Evolutionary conservation across 2,329 filamentous ascomycete species (phyloP).

Genomic region (Ascochyta koolunga): DNA sequence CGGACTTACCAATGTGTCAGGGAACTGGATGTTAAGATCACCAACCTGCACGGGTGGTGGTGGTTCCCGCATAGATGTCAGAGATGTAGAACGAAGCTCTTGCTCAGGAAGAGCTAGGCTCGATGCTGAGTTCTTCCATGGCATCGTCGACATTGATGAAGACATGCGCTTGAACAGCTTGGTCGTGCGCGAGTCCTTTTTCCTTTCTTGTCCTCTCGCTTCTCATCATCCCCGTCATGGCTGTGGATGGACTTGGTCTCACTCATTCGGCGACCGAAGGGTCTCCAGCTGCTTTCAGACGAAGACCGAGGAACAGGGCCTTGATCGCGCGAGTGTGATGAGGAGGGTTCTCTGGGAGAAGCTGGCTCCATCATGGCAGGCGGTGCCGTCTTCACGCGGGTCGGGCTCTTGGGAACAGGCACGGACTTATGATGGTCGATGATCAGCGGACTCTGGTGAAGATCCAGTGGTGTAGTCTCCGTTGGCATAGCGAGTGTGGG

Average conservation of each 20-base stretch:
- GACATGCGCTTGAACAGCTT: constrained; percentile 72
- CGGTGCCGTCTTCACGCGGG: constrained; percentile 28
- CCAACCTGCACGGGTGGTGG: constrained; percentile 73
- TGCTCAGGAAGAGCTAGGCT: constrained; percentile 50
- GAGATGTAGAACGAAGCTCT: constrained; percentile 31
- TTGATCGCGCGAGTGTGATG: constrained; percentile 41
- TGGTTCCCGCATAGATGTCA: constrained; percentile 47
- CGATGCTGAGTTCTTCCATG: constrained; percentile 56
- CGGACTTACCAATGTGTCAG: constrained; percentile 73
- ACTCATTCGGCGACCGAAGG: constrained; percentile 46
- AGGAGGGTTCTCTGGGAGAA: constrained; percentile 40
- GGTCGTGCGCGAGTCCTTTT: constrained; percentile 63
- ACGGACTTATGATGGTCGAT: constrained; percentile 65
- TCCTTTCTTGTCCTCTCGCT: constrained; percentile 52
- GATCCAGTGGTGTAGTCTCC: constrained; percentile 61
- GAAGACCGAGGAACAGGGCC: constrained; percentile 42
- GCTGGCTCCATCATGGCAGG: constrained; percentile 31
- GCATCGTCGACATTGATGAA: constrained; percentile 60
- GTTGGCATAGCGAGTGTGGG: constrained; percentile 44
- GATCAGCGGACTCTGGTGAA: constrained; percentile 64
- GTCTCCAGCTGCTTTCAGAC: constrained; percentile 49
- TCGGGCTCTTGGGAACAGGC: constrained; percentile 32
- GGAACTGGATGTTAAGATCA: constrained; percentile 96
- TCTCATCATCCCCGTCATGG: constrained; percentile 48
- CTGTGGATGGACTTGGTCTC: constrained; percentile 42